These are phyloP conservation scores for Capsicum baccatum DNA, from an alignment of 257 asterid genomes.

Conservation along the genomic window DNA sequence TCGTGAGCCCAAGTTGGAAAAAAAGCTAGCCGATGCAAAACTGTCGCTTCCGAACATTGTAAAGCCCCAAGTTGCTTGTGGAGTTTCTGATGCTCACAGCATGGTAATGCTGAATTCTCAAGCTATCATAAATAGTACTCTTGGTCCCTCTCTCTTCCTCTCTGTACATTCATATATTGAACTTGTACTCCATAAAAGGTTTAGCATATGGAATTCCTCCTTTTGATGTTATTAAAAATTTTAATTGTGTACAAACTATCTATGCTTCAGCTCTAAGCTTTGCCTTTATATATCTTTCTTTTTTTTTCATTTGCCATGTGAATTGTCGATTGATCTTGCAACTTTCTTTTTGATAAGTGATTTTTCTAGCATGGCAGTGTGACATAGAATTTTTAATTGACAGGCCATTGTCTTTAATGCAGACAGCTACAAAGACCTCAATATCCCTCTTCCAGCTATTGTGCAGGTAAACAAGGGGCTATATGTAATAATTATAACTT, in stretches of 20 bases:
- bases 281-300: background rate
- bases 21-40: conserved; percentile 70
- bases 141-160: background rate
- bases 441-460: conserved; percentile 93
- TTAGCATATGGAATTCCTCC: conserved; percentile 16
- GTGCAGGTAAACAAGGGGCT: conserved; percentile 67
- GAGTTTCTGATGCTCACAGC: conserved; percentile 94
- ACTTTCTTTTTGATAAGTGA: conserved; percentile 19
- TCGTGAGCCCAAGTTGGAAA: conserved; percentile 62
- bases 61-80: conserved; percentile 99
- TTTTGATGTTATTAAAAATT: background rate
- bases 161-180: conserved; percentile 14
- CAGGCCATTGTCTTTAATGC: conserved; percentile 88
- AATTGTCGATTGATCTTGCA: conserved; percentile 10
- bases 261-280: conserved; percentile 12
- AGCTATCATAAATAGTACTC: background rate
- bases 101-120: conserved; percentile 59
- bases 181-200: conserved; percentile 12
- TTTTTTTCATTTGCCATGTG: background rate
- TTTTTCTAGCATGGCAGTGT: conserved; percentile 32
- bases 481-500: background rate
- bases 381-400: conserved; percentile 34
- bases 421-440: conserved; percentile 76
- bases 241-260: background rate
- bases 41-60: conserved; percentile 79